Evolutionary conservation across 495 filamentous ascomycete species (phyloP).

Genomic region (Tuber umbilicatum): DNA sequence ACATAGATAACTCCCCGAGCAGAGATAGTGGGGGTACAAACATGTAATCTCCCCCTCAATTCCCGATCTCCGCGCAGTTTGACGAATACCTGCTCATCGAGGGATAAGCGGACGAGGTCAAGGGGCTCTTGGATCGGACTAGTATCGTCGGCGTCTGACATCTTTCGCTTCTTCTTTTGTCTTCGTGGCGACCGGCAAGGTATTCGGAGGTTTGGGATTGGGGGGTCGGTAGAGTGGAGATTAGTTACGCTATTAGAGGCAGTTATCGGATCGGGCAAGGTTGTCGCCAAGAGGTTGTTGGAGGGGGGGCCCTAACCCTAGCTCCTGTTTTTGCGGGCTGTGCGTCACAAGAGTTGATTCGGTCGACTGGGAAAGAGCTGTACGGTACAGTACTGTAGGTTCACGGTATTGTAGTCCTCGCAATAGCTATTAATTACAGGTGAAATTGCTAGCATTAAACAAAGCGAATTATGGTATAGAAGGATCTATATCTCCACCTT

Average conservation of each 20-base stretch:
- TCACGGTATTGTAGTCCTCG: neutral
- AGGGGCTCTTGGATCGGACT: constrained; percentile 48
- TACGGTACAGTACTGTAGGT: too few species aligned
- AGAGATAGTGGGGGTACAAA: constrained; percentile 47
- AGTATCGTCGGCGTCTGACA: constrained; percentile 37
- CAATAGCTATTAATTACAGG: neutral
- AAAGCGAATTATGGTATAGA: neutral
- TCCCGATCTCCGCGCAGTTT: constrained; percentile 94
- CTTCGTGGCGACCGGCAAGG: neutral
- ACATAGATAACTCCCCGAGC: neutral
- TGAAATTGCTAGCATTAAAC: neutral
- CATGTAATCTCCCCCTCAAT: constrained; percentile 88
- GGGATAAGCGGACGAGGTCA: constrained; percentile 84
- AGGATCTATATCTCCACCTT: neutral
- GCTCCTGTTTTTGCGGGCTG: neutral
- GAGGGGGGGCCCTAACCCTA: neutral
- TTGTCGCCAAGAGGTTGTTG: neutral
- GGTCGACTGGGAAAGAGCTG: neutral
- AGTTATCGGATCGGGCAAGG: neutral
- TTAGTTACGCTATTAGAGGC: neutral
- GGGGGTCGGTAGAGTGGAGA: constrained; percentile 14
- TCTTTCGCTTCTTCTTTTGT: constrained; percentile 9
- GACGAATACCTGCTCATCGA: constrained; percentile 95
- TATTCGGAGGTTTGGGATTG: neutral
- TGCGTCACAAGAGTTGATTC: neutral